Conservation (phyloP, 495 filamentous ascomycete genomes). For the Penicillium malachiteum region DNA sequence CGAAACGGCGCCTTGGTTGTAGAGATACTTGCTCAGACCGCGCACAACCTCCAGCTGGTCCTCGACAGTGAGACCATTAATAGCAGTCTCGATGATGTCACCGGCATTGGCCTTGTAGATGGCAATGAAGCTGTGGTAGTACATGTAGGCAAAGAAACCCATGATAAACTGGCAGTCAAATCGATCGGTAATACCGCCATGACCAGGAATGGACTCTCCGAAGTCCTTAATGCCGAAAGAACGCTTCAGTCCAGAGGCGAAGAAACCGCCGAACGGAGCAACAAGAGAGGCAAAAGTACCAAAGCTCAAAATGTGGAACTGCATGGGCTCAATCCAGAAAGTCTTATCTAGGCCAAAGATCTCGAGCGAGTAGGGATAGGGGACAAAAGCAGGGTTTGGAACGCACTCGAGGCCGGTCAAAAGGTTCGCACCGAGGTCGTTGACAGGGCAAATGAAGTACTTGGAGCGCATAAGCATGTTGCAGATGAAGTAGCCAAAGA, state of each 20-base stretch:
- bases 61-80: conserved; percentile 76
- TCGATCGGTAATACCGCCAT: conserved; percentile 97
- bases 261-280: conserved; percentile 98
- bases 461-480: conserved; percentile 87
- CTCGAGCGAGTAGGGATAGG: conserved; percentile 72
- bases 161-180: conserved; percentile 99
- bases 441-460: conserved; percentile 98
- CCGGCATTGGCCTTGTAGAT: conserved; percentile 78
- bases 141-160: conserved; percentile 98
- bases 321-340: conserved; percentile 78
- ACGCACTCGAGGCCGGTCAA: conserved; percentile 87
- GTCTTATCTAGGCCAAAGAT: conserved; percentile 59
- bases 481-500: conserved; percentile 80
- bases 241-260: conserved; percentile 95
- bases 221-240: conserved; percentile 99
- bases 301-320: conserved; percentile 89
- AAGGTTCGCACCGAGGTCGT: conserved; percentile 90
- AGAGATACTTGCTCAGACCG: conserved; percentile 78
- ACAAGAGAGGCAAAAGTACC: conserved; percentile 95
- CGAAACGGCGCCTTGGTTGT: conserved; percentile 73
- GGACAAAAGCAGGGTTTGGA: conserved; percentile 89
- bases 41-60: conserved; percentile 89
- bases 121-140: conserved; percentile 97
- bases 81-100: conserved; percentile 81
- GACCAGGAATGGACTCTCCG: conserved; percentile 94